A percentile compares a stretch with the other conserved stretches of the same genome.
Evolutionary conservation across 2,329 filamentous ascomycete species (phyloP).

Genomic region (Metarhizium anisopliae): DNA sequence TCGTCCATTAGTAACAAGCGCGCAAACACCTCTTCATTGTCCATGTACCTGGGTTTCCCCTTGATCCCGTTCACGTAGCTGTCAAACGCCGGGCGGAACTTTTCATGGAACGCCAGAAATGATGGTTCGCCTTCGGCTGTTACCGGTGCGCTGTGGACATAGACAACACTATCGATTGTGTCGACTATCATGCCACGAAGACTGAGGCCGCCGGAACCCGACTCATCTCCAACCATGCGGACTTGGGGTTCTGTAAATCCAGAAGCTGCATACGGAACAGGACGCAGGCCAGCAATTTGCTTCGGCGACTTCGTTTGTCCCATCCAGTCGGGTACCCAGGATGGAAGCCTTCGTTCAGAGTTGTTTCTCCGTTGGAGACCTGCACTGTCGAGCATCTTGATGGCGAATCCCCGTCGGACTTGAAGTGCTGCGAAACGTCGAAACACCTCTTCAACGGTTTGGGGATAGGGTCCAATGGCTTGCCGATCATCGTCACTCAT

Average conservation of each 20-base stretch:
- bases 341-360: not conserved
- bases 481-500: not conserved
- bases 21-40: not conserved
- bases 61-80: not conserved
- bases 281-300: not conserved
- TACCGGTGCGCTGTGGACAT: not conserved
- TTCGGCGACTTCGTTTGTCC: not conserved
- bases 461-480: not conserved
- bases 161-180: not conserved
- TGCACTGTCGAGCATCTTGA: not conserved
- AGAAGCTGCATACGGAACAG: not conserved
- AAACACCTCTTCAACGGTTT: not conserved
- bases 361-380: not conserved
- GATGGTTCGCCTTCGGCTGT: not conserved
- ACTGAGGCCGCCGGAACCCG: not conserved
- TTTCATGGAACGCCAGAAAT: not conserved
- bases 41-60: not conserved
- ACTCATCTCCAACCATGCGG: not conserved
- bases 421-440: not conserved
- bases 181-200: not conserved
- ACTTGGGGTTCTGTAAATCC: not conserved
- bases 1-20: constrained; percentile 1
- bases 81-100: not conserved
- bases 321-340: not conserved
- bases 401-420: not conserved